phyloP scores from a whole-genome alignment of 2,329 filamentous ascomycete species.

The Colletotrichum echinochloae region DNA sequence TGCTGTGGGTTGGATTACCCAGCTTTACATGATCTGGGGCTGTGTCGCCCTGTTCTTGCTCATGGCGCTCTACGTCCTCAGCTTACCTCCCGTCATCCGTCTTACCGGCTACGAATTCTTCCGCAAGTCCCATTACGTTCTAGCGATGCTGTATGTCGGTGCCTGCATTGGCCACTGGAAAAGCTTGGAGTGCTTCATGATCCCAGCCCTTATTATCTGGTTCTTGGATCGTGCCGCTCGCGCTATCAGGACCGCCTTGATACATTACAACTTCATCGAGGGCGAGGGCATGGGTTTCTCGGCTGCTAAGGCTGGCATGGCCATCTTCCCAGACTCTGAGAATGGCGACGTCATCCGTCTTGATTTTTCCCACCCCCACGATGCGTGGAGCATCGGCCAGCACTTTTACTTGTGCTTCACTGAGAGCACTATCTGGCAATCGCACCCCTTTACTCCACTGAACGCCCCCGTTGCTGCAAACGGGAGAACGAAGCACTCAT shows the following conservation, averaged over 20 bases:
- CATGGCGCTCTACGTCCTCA: slow-evolving; percentile 70
- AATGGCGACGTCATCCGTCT: slow-evolving; percentile 73
- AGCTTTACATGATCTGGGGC: slow-evolving; percentile 80
- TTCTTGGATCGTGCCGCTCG: slow-evolving; percentile 72
- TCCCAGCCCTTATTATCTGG: slow-evolving; percentile 74
- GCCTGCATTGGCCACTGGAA: slow-evolving; percentile 83
- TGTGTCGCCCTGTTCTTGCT: slow-evolving; percentile 75
- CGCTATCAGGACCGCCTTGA: slow-evolving; percentile 66
- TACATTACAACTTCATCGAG: slow-evolving; percentile 69
- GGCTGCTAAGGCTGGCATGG: slow-evolving; percentile 62
- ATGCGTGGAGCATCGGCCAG: slow-evolving; percentile 74
- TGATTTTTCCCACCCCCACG: slow-evolving; percentile 72
- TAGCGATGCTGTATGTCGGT: slow-evolving; percentile 80
- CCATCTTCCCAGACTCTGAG: slow-evolving; percentile 66
- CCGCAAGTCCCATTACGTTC: slow-evolving; percentile 78
- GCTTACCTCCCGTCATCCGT: slow-evolving; percentile 67
- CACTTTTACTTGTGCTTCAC: slow-evolving; percentile 80
- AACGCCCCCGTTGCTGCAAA: slow-evolving; percentile 60
- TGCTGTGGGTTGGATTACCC: slow-evolving; percentile 66
- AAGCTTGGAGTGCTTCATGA: slow-evolving; percentile 74
- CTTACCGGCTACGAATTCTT: slow-evolving; percentile 83
- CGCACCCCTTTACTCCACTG: slow-evolving; percentile 76
- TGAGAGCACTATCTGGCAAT: slow-evolving; percentile 76
- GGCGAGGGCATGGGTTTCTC: slow-evolving; percentile 63
- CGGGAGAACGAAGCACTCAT: slow-evolving; percentile 62